Percentiles rank a stretch among this genome's conserved stretches.
Conservation (phyloP, 2,329 filamentous ascomycete species). For the Decorospora gaudefroyi region DNA sequence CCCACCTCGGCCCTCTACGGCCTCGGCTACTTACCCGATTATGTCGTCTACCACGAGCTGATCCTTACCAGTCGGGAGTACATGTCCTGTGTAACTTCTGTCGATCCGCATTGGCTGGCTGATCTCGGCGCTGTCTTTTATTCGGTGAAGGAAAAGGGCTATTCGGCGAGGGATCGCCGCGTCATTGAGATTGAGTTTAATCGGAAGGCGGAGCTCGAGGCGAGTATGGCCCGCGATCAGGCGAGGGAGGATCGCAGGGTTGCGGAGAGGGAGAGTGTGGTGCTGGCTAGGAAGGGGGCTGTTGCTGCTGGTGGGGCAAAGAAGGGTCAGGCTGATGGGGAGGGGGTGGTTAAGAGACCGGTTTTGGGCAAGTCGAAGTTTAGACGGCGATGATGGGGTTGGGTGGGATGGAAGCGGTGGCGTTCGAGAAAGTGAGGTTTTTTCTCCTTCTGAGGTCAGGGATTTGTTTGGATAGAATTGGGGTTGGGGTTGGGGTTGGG, state of each 20-base stretch:
- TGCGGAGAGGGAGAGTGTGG: conserved; percentile 43
- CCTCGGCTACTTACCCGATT: conserved; percentile 90
- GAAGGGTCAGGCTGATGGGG: conserved; percentile 41
- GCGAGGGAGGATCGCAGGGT: conserved; percentile 63
- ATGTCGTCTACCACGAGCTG: conserved; percentile 96
- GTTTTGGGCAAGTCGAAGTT: conserved; percentile 40
- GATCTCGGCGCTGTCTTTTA: conserved; percentile 98
- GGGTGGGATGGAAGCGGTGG: no score
- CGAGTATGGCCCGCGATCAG: conserved; percentile 88
- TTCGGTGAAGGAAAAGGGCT: conserved; percentile 95
- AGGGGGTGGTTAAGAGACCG: conserved; percentile 51
- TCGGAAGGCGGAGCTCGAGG: conserved; percentile 87
- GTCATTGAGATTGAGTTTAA: conserved; percentile 93
- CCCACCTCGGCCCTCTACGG: conserved; percentile 93
- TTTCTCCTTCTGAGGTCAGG: no score
- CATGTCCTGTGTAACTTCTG: conserved; percentile 94
- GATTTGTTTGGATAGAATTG: no score
- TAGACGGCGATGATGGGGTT: conserved; percentile 18
- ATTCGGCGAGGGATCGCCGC: conserved; percentile 81
- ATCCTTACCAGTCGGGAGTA: conserved; percentile 97
- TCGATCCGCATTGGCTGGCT: conserved; percentile 96
- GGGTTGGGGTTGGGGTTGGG: no score
- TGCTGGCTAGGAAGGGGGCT: conserved; percentile 33
- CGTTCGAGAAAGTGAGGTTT: no score
- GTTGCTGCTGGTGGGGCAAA: conserved; percentile 24